Base-by-base conservation (phyloP, 2,329 filamentous ascomycete genomes). In the Rutstroemia sydowiana region DNA sequence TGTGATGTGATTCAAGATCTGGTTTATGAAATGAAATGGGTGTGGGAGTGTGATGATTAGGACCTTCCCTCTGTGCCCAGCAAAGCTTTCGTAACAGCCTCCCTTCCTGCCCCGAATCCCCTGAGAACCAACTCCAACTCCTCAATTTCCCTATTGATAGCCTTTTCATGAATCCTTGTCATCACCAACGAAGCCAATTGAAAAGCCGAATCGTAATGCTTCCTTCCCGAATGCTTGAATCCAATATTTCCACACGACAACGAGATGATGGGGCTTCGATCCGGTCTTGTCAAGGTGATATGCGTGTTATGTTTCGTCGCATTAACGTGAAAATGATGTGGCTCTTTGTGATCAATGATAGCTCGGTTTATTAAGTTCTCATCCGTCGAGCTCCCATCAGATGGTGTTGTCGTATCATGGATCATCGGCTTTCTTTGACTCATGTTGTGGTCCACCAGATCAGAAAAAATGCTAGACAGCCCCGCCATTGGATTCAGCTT, bases 291-390 rank as follows among this genome's bases (percentile, higher is more conserved):
- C 59, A 96, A 80, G 1, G 91, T 96, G 63, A 98, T 79, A 70
- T 97, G 89, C 18, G 88, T 93, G 74, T 98, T 98, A 79, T 96
- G 93, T 73, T 89, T 95, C 68, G 87, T 85, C 26, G 86, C 74
- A 71, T 82, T 92, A 68, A 98, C 76, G 73, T 95, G 88, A 58
- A 98, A 78, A 68, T 95, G 89, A 73, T 89, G 89, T 2, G 87
- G 85, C 65, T 86, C 79, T 34, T 68, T 60, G 46, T 72, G 65
- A 41, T 74, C 70, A 2, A 53, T 57, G 4, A 59, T n/a, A 3
- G 51, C 51, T 9, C 16, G 57, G 34, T 62, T 42, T 30, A 61
- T 49, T 11, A 62, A n/a, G n/a, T n/a, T n/a, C n/a, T n/a, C n/a
- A n/a, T n/a, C n/a, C n/a, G n/a, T n/a, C n/a, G n/a, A n/a, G n/a